phyloP scores from a whole-genome alignment of 306 rosid genomes.

The Argentina anserina region DNA sequence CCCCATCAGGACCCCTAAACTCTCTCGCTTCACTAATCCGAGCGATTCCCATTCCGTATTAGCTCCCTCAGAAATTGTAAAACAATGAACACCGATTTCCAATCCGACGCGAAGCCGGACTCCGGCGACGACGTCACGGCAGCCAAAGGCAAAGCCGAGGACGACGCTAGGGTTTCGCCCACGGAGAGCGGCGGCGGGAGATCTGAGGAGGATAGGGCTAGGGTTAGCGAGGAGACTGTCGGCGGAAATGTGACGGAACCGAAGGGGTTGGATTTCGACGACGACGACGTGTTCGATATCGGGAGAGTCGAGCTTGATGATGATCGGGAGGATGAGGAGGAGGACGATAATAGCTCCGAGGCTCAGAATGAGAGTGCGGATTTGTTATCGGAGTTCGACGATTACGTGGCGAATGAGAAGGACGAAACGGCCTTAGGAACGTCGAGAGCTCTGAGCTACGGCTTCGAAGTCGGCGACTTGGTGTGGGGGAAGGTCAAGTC shows the following conservation, averaged over 20 bases:
- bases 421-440: constrained; percentile 43
- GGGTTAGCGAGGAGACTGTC: constrained; percentile 38
- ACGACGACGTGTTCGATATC: constrained; percentile 18
- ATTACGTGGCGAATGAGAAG: constrained; percentile 66
- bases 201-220: constrained; percentile 34
- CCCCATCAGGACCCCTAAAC: constrained; percentile 15
- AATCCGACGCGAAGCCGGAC: constrained; percentile 32
- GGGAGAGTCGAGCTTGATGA: constrained; percentile 11
- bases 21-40: background rate
- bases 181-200: constrained; percentile 33
- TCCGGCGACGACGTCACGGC: constrained; percentile 23
- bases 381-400: constrained; percentile 70
- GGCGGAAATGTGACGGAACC: constrained; percentile 15
- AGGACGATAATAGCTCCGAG: constrained; percentile 7
- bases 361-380: constrained; percentile 15
- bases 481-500: constrained; percentile 99
- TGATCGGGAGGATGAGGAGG: background rate
- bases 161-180: constrained; percentile 37
- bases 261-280: constrained; percentile 10
- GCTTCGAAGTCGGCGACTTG: constrained; percentile 82
- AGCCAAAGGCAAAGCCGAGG: constrained; percentile 27
- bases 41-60: background rate
- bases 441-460: constrained; percentile 56
- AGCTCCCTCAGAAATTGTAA: constrained; percentile 26
- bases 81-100: constrained; percentile 53